Evolutionary conservation across 352 stramenopile species (phyloP), one percentile per base, ranked within the genome.

Genomic region (Globisporangium irregulare): DNA sequence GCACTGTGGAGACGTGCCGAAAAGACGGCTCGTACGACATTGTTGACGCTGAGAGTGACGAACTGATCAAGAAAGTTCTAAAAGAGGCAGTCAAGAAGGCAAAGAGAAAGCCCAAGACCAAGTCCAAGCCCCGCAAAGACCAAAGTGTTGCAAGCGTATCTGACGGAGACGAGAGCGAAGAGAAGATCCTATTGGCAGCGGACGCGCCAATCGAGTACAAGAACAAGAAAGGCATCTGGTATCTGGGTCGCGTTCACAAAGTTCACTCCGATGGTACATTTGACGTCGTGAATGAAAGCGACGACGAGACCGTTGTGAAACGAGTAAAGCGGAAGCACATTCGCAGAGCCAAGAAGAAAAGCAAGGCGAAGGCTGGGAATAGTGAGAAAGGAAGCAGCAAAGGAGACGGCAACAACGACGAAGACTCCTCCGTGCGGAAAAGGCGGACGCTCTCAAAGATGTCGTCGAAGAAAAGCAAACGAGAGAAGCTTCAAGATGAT

Each of bases 191-290:
- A 7, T 51, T 83, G 6, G 62, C 67, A 64, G 74, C 73, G 6
- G 56, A 73, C 15, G 61, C 70, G 36, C 64, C 50, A 5, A 74
- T 90, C 20, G 76, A 90, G 56, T 79, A 80, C 60, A 74, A 81
- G 59, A 74, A 69, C 50, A 66, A 77, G 29, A 70, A 74, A 2
- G 80, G 72, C 4, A 48, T 69, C 20, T 90, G 80, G 81, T 57
- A 51, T 6, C 48, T 64, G 4, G 81, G 76, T 50, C 73, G 59
- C 3, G 70, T 90, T 1, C 60, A 46, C 7, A 78, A 72, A 62
- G 63, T 71, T 14, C 78, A 74, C 3, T 81, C 72, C 14, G 83
- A 87, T 62, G 81, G 74, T n/a, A 76, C 66, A 18, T 88, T 75
- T 41, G 81, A 90, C 20, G 57, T 90, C 48, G 75, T 66, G 8